These are phyloP conservation scores for Sphaerulina vaccinii DNA, from an alignment of 2,329 filamentous ascomycete genomes.

Conservation along the genomic window DNA sequence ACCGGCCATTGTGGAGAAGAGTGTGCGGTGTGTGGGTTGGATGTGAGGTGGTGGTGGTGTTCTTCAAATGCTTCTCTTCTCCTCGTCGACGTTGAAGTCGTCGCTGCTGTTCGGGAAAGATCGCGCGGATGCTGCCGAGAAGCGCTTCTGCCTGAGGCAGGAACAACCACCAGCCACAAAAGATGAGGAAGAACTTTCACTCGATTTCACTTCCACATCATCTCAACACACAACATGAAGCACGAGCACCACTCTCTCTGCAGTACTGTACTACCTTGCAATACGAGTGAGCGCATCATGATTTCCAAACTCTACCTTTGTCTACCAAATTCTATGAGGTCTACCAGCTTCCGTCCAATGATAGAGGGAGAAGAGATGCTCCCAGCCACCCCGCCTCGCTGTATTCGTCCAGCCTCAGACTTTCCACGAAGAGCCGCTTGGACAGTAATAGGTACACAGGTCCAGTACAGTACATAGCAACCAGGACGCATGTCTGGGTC, in stretches of 20 bases:
- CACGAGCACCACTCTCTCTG: not conserved
- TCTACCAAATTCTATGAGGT: not conserved
- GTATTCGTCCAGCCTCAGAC: constrained; percentile 1
- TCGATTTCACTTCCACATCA: not conserved
- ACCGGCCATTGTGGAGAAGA: constrained; percentile 29
- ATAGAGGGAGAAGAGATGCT: not conserved
- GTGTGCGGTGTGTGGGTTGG: constrained; percentile 1
- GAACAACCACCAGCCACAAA: not conserved
- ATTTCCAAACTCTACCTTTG: not conserved
- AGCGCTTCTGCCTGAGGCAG: not conserved
- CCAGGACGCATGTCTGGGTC: too few relatives aligned
- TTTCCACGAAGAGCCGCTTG: not conserved
- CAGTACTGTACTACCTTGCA: not conserved
- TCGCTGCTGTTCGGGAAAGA: not conserved
- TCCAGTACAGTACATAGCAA: not conserved
- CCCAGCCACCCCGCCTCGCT: constrained; percentile 9
- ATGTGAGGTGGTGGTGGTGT: constrained; percentile 1
- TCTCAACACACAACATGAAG: not conserved
- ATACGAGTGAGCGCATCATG: not conserved
- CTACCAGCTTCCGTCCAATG: not conserved
- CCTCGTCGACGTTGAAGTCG: constrained; percentile 6
- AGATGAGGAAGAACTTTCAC: not conserved
- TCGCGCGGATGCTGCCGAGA: constrained; percentile 1
- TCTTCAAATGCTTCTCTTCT: not conserved
- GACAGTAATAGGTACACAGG: not conserved